These are phyloP conservation scores for Ustilago esculenta DNA, from an alignment of 1,284 basidiomycete genomes.

Conservation along the genomic window DNA sequence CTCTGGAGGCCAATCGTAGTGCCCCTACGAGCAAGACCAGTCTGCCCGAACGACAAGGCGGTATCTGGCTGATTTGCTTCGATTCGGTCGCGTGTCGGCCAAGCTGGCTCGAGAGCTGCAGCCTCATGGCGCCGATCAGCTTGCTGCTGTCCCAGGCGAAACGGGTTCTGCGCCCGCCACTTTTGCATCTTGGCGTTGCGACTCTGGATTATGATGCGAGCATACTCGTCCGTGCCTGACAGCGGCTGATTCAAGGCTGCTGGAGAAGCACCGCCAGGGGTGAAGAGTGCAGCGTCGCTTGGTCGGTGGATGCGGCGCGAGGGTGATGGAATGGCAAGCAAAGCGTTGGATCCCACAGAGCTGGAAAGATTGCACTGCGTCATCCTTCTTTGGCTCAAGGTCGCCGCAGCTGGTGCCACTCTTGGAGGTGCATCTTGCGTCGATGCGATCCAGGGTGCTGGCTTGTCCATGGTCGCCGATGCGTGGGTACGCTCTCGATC, in stretches of 20 bases:
- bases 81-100: conserved; percentile 5
- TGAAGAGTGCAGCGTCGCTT: conserved; percentile 37
- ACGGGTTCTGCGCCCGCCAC: conserved; percentile 67
- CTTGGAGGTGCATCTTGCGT: conserved; percentile 41
- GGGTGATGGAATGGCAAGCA: conserved; percentile 32
- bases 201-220: conserved; percentile 71
- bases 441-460: conserved; percentile 59
- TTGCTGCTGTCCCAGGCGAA: conserved; percentile 13
- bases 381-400: conserved; percentile 20
- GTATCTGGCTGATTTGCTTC: conserved; percentile 3
- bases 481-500: not conserved
- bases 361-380: conserved; percentile 35
- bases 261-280: conserved; percentile 21
- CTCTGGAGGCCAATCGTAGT: conserved; percentile 44
- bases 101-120: conserved; percentile 2
- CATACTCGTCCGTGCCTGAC: conserved; percentile 70
- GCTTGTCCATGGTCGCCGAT: conserved; percentile 13
- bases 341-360: conserved; percentile 34
- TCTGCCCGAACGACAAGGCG: conserved; percentile 14
- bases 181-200: conserved; percentile 71
- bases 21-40: conserved; percentile 41
- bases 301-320: conserved; percentile 24
- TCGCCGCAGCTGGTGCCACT: conserved; percentile 12
- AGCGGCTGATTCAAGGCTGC: conserved; percentile 13
- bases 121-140: conserved; percentile 9